Base-by-base conservation (phyloP, 31 red algal species). In the Endocladia muricata region DNA sequence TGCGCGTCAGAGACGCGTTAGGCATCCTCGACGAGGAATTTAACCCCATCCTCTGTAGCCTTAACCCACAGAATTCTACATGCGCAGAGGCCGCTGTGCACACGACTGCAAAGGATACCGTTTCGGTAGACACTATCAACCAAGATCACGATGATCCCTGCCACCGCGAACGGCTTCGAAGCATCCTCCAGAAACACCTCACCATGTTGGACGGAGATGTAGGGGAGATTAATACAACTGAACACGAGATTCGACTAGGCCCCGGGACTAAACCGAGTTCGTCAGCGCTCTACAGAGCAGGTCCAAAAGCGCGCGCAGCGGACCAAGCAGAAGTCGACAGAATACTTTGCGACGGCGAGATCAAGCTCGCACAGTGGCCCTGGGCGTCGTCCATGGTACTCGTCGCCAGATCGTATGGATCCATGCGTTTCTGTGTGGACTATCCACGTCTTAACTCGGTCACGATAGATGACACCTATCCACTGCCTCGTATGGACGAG, bases 401-500 rank as follows among this genome's bases (percentile, higher is more conserved):
- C 6, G 86, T 71, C 25, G 40, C 76, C 23, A 82, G 77, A 52
- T 11, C 68, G 17, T 70, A 90, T 70, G 86, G 74, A 25, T 7
- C 22, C 0, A 21, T 38, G 44, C 85, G 74, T 11, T 81, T 88
- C 26, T 88, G 75, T 38, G 41, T 81, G 21, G 76, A 81, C 19
- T 89, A 89, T 63, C 58, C 38, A 55, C 60, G 31, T 1, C 66
- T 81, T 5, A 89, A 81, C 55, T n/a, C 68, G 4, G 28, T 75
- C 11, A 81, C 67, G n/a, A 41, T 81, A 41, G 64, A 61, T 1
- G 76, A 89, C 57, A 64, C 37, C 1, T 81, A 89, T 32, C 67
- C 85, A 0, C 28, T 88, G 17, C 85, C 74, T 1, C 64, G 75
- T 21, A 88, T 80, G 85, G 85, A 88, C 31, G 74, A 88, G 13